Evolutionary conservation across 192 early-diverging fungal species (phyloP).

Genomic region (Gorgonomyces haynaldii): DNA sequence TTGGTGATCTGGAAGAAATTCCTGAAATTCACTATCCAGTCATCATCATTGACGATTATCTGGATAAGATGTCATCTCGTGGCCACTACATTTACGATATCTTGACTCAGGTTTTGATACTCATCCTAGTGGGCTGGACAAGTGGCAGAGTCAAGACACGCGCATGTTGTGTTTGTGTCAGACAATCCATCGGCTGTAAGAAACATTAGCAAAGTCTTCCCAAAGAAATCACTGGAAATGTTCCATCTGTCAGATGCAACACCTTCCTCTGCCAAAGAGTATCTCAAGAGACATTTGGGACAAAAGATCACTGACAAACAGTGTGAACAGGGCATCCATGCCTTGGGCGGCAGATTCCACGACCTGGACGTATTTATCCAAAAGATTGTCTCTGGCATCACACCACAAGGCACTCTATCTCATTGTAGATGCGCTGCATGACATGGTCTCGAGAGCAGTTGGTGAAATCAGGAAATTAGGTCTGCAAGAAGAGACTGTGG

Average conservation of each 20-base stretch:
- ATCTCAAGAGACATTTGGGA: constrained; percentile 42
- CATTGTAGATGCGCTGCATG: constrained; percentile 58
- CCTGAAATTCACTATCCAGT: constrained; percentile 61
- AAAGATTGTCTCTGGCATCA: constrained; percentile 68
- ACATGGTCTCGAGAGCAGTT: constrained; percentile 68
- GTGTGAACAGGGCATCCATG: constrained; percentile 36
- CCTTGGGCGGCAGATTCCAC: constrained; percentile 79
- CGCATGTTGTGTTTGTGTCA: constrained; percentile 83
- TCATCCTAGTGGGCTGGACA: constrained; percentile 51
- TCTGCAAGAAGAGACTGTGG: constrained; percentile 51
- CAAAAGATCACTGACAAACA: constrained; percentile 4
- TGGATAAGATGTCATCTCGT: constrained; percentile 58
- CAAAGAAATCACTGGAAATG: constrained; percentile 56
- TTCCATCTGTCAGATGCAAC: constrained; percentile 62
- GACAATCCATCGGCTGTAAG: constrained; percentile 53
- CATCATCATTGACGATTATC: constrained; percentile 77
- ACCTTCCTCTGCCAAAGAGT: constrained; percentile 44
- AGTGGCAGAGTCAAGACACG: constrained; percentile 70
- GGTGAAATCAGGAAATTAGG: constrained; percentile 83
- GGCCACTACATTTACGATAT: constrained; percentile 53
- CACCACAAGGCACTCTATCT: constrained; percentile 34
- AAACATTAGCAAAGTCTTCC: constrained; percentile 35
- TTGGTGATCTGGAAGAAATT: constrained; percentile 6
- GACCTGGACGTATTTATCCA: constrained; percentile 83
- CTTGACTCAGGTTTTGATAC: constrained; percentile 45